Base-by-base conservation (phyloP, 805 yeast species). In the Kuraishia hungarica region DNA sequence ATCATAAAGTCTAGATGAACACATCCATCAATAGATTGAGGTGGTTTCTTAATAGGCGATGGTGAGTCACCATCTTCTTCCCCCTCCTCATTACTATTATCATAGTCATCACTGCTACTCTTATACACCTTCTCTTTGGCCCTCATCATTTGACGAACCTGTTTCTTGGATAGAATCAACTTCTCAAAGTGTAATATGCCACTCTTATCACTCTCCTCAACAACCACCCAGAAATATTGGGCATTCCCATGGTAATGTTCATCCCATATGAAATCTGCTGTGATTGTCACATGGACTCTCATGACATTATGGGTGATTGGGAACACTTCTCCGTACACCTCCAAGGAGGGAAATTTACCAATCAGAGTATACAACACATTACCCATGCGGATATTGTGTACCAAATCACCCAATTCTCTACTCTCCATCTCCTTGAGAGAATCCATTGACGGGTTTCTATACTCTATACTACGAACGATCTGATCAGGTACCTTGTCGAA, bases 1-100 rank as follows among this genome's bases (percentile, higher is more conserved):
- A 94, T 87, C 85, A 96, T 90, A 63, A 93, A 90, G 62, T 93
- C 97, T 74, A 92, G 73, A 62, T 83, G 89, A 67, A 89, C 96
- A 0, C 72, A 67, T 17, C 73, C 70, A 35, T 35, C 43, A 15
- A 7, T 35, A 15, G 43, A 13, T 17, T 35, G 43, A 35, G 43
- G 43, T 13, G 43, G 43, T 15, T 35, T 35, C 43, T 35, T 35
- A 17, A 13, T 6, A 11, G 43, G 22, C 2, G 22, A 15, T 3
- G n/a, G 17, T 8, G 43, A 6, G 17, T 15, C n/a, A 13, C n/a
- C 43, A 10, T 13, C 43, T 7, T 15, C n/a, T 8, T 35, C 8
- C 4, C 17, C n/a, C 43, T 35, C n/a, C 43, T 35, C 43, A 10
- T n/a, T n/a, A n/a, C n/a, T n/a, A n/a, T n/a, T n/a, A n/a, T n/a